Base-by-base conservation (phyloP, 2,329 filamentous ascomycete genomes). In the Rutstroemia sydowiana region DNA sequence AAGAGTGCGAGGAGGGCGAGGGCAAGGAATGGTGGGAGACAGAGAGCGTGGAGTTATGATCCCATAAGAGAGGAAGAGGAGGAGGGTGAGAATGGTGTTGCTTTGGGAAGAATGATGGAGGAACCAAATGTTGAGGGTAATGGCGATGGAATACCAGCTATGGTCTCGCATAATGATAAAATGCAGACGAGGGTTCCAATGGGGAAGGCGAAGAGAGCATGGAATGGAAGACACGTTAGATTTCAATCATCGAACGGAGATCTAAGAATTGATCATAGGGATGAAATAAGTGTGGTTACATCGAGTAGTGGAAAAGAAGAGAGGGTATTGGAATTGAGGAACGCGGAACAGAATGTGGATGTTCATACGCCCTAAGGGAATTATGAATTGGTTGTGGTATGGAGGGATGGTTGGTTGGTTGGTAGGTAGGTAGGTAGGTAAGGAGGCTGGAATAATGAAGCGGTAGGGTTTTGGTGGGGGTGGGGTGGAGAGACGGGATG, bases 11-110 rank as follows among this genome's bases (percentile, higher is more conserved):
- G 43, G 34, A 48, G 13, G n/a, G 18, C 16, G 2, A 26, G 18
- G 26, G 36, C 43, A 3, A 42, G 6, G 26, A 34, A 13, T 4
- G 28, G 34, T 9, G 49, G 36, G 2, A 42, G 49, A 21, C 40
- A 39, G 21, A 41, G 49, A 18, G 28, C 43, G 2, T 52, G 49
- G 49, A 52, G 49, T 11, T 52, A 52, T 18, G 37, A 52, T 48
- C 49, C 44, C 11, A 46, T 48, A 23, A 18, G 49, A 3, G 42
- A 47, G 21, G 43, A 46, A 11, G 49, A 52, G 36, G 49, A 47
- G 3, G 49, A 45, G 6, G 21, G 40, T 11, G 3, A 32, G 16
- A n/a, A 34, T 50, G 20, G 10, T n/a, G 3, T 36, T 45, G 23
- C 23, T 8, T 26, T 26, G 23, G 23, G 4, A 26, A 26, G 23